Evolutionary conservation across 805 yeast species (phyloP), one percentile per base, ranked within the genome.

Genomic region (Suhomyces kilbournensis): DNA sequence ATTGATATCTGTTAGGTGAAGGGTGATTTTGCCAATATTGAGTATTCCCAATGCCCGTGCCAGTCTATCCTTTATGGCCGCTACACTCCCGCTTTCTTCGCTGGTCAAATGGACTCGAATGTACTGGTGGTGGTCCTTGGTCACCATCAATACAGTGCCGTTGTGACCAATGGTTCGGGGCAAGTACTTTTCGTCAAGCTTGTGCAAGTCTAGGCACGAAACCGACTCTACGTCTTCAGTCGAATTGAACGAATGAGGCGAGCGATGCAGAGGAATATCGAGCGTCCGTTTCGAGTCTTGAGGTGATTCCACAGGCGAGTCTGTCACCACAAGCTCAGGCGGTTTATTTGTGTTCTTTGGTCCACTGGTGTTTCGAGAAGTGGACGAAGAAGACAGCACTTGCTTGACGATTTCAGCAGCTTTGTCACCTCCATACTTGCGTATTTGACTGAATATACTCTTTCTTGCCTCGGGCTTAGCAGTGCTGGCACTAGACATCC

Each of bases 1-100:
- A 19, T 83, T 82, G 64, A 84, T 82, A 49, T 90, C 96, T 0
- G 96, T 86, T 55, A 90, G 66, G 56, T 85, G 86, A 42, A 83
- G 73, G 1, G 77, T 63, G 14, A 71, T 61, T 3, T 30, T 44
- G 4, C 75, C 74, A 2, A 67, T 60, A 8, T 66, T 62, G 0
- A 76, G 64, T 19, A 75, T 52, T 12, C 63, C 72, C 15, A 84
- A 59, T 2, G 69, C 65, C 1, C 70, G 63, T 0, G 76, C 63
- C 15, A 84, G 56, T 9, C 62, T 59, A 2, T 62, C 64, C 55
- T 80, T 84, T 44, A 68, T 43, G 28, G 81, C 68, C 55, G 19
- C 57, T 48, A 5, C 68, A 46, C 61, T 54, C 4, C 35, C 44
- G 5, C 60, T n/a, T 17, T 63, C 62, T 2, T 56, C 58, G 5